Percentiles rank a stretch among this genome's conserved stretches.
Conservation (phyloP, 192 early-diverging fungal species). For the Entomortierella parvispora region DNA sequence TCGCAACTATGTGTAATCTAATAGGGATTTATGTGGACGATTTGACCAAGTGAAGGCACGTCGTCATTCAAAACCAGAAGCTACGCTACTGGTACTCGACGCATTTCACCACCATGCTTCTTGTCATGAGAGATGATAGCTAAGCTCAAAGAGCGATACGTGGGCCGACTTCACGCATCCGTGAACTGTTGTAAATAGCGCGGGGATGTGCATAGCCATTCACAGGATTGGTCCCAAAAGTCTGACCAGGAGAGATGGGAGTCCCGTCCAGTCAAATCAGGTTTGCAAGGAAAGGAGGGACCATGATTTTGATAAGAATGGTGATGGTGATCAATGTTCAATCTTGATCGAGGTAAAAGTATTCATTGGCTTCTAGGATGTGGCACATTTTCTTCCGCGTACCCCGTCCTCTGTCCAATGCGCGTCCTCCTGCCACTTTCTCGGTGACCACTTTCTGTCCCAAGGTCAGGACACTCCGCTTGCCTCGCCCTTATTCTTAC, state of each 20-base stretch:
- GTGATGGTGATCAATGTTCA: too few relatives aligned
- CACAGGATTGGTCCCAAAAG: slow-evolving; percentile 46
- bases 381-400: too few relatives aligned
- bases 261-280: slow-evolving; percentile 43
- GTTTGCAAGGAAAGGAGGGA: slow-evolving; percentile 7
- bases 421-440: too few relatives aligned
- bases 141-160: slow-evolving; percentile 46
- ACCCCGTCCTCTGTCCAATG: too few relatives aligned
- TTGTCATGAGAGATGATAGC: slow-evolving; percentile 40
- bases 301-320: too few relatives aligned
- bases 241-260: slow-evolving; percentile 45
- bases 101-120: slow-evolving; percentile 39
- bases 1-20: slow-evolving; percentile 20
- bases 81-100: slow-evolving; percentile 42
- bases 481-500: too few relatives aligned
- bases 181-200: slow-evolving; percentile 14
- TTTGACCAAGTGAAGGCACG: slow-evolving; percentile 48
- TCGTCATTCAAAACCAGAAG: slow-evolving; percentile 38
- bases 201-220: slow-evolving; percentile 27
- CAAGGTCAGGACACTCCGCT: too few relatives aligned
- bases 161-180: slow-evolving; percentile 46
- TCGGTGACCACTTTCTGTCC: too few relatives aligned
- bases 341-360: too few relatives aligned
- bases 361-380: too few relatives aligned
- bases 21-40: slow-evolving; percentile 18